Evolutionary conservation across 306 rosid genomes (phyloP).

Genomic region (Rosa multiflora): DNA sequence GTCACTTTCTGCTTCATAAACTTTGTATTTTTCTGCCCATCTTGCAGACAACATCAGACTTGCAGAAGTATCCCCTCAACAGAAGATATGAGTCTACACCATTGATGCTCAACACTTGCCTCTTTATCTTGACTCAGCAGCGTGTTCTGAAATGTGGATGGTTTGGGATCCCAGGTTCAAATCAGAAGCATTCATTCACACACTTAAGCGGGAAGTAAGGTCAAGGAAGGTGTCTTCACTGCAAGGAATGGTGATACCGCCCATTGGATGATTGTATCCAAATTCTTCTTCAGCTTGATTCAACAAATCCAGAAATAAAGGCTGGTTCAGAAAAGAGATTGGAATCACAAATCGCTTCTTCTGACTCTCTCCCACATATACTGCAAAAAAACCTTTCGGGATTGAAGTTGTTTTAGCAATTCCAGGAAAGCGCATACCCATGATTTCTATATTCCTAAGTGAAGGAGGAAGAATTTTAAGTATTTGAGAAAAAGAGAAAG

Average conservation of each 20-base stretch:
- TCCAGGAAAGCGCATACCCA: background rate
- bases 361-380: background rate
- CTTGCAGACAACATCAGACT: background rate
- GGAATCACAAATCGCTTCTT: slow-evolving; percentile 3
- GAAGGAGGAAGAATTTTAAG: background rate
- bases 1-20: background rate
- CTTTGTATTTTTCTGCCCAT: background rate
- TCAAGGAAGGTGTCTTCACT: slow-evolving; percentile 1
- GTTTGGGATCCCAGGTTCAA: background rate
- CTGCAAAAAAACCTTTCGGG: background rate
- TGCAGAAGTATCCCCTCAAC: background rate
- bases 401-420: background rate
- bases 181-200: background rate
- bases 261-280: background rate
- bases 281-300: background rate
- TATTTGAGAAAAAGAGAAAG: background rate
- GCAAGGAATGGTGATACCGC: background rate
- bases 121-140: background rate
- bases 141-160: background rate
- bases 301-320: background rate
- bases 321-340: background rate
- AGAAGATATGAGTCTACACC: background rate
- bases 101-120: background rate
- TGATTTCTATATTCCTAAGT: background rate
- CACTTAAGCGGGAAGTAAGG: background rate